Percentiles rank a stretch among this genome's conserved stretches.
These are phyloP conservation scores for Saccharomycopsis crataegensis DNA, from an alignment of 1,139 yeast species.

Conservation along the genomic window DNA sequence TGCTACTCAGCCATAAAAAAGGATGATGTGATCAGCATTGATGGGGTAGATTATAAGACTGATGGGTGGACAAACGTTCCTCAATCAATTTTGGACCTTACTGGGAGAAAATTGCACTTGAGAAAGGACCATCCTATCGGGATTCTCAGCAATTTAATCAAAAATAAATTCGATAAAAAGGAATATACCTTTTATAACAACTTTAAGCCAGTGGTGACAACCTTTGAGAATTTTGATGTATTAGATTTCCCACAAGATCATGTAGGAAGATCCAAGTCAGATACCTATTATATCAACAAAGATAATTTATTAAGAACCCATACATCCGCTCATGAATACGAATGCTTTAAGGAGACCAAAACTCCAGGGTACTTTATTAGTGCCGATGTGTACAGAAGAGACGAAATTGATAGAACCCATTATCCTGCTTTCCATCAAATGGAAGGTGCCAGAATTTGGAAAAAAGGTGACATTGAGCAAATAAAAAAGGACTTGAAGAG, in stretches of 20 bases:
- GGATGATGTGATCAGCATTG: slow-evolving; percentile 30
- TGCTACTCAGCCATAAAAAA: background rate
- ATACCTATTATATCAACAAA: slow-evolving; percentile 82
- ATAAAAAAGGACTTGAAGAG: slow-evolving; percentile 52
- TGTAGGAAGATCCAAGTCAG: slow-evolving; percentile 89
- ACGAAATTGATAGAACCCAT: slow-evolving; percentile 91
- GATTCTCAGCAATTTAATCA: slow-evolving; percentile 68
- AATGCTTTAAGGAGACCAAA: slow-evolving; percentile 57
- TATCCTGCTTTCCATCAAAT: slow-evolving; percentile 97
- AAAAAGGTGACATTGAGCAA: slow-evolving; percentile 36
- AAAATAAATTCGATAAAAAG: slow-evolving; percentile 51
- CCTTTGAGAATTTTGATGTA: slow-evolving; percentile 79
- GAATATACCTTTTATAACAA: slow-evolving; percentile 79
- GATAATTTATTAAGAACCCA: slow-evolving; percentile 76
- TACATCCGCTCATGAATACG: slow-evolving; percentile 93
- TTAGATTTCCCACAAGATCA: slow-evolving; percentile 88
- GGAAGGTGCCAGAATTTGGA: slow-evolving; percentile 95
- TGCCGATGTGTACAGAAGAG: slow-evolving; percentile 94
- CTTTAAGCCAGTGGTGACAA: slow-evolving; percentile 78
- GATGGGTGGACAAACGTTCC: slow-evolving; percentile 89
- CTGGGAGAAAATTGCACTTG: slow-evolving; percentile 68
- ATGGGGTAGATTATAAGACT: slow-evolving; percentile 46
- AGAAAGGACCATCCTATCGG: slow-evolving; percentile 83
- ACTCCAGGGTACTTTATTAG: slow-evolving; percentile 89
- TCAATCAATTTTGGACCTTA: slow-evolving; percentile 57